Evolutionary conservation across 305 asterid species (phyloP), one percentile per base, ranked within the genome.

Genomic region (Rubia tinctorum): DNA sequence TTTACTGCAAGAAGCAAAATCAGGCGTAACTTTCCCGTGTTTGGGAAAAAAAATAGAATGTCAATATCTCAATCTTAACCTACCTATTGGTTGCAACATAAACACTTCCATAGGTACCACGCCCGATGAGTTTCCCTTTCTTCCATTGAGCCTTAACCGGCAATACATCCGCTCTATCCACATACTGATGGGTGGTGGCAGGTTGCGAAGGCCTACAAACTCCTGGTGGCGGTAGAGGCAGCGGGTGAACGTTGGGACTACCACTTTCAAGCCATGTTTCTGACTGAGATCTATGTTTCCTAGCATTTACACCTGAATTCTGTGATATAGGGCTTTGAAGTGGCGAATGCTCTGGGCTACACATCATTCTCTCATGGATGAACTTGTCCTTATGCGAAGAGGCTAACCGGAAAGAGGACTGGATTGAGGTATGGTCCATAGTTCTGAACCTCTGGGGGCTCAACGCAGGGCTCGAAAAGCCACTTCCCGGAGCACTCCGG

Each of bases 161-260:
- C 18, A 82, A 75, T 73, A 62, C 20, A 30, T 84, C 87, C 5
- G 81, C 49, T 73, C 71, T 90, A 27, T 88, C 92, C 72, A 73
- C n/a, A 79, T 71, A 81, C 61, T 82, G 84, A 60, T 77, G 68
- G 20, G 60, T 58, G 71, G 76, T 45, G 77, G 87, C 76, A 27
- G 85, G 74, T 37, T 65, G 84, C n/a, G 66, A 37, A 10, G 84
- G 82, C 78, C 92, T 81, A 51, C 84, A 77, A 77, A 71, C 76
- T 47, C 82, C 79, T 12, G 98, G 97, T 42, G 98, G 98, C 55
- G 97, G 98, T 64, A 84, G 98, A n/a, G 98, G 98, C 73, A 92
- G 74, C 0, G 93, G 95, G 73, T 92, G 95, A 53, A 80, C 89
- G 72, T 74, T 85, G 69, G 78, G 71, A 72, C 75, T 79, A 71